phyloP scores from a whole-genome alignment of 306 rosid species.

The Casuarina equisetifolia region DNA sequence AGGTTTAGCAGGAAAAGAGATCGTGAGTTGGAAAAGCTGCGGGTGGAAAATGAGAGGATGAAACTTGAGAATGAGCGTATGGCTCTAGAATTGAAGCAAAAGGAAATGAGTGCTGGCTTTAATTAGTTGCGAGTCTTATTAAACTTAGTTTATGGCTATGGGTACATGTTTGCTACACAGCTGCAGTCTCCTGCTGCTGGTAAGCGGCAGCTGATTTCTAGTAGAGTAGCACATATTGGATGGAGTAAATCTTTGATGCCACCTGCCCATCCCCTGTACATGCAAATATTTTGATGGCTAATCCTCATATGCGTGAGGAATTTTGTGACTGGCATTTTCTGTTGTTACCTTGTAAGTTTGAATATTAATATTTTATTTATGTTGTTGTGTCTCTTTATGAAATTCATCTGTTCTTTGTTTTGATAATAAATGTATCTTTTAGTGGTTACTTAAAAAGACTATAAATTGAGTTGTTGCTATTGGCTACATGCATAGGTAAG shows the following conservation, averaged over 20 bases:
- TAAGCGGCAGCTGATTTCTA: constrained; percentile 33
- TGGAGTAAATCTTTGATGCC: constrained; percentile 26
- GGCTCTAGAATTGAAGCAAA: constrained; percentile 64
- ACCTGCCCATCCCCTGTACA: constrained; percentile 16
- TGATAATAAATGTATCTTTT: neutral
- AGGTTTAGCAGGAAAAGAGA: constrained; percentile 76
- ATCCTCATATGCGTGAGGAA: constrained; percentile 24
- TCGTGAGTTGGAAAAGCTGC: constrained; percentile 75
- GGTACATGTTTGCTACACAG: constrained; percentile 18
- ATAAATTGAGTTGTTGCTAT: neutral
- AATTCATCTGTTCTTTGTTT: constrained; percentile 9
- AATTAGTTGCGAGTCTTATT: constrained; percentile 37
- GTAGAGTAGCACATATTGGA: constrained; percentile 27
- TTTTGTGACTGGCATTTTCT: constrained; percentile 24
- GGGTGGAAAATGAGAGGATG: constrained; percentile 82
- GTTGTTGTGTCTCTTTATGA: neutral
- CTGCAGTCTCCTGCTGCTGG: constrained; percentile 12
- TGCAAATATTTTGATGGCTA: constrained; percentile 22
- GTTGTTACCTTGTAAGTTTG: constrained; percentile 27
- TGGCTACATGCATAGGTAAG: neutral
- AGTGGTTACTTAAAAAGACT: neutral
- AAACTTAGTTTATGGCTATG: constrained; percentile 17
- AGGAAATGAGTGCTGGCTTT: constrained; percentile 54
- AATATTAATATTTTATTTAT: constrained; percentile 19
- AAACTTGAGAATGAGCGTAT: constrained; percentile 77